These are phyloP conservation scores for Lonicera japonica DNA, from an alignment of 129 eudicot species.

Conservation along the genomic window DNA sequence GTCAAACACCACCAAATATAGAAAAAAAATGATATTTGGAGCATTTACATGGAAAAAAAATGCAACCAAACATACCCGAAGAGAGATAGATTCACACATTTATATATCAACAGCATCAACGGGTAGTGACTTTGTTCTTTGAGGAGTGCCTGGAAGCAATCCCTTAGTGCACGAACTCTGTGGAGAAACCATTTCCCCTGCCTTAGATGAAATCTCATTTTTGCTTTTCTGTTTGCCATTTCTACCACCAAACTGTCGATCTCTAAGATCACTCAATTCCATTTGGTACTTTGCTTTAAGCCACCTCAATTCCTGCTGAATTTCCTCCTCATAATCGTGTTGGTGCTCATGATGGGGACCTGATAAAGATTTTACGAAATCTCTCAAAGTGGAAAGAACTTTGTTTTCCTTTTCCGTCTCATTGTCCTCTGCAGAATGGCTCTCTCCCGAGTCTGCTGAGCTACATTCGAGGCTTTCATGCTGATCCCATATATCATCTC, in stretches of 20 bases:
- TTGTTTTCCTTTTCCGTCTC: not conserved
- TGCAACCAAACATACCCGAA: no score
- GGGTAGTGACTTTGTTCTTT: constrained; percentile 28
- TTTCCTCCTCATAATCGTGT: constrained; percentile 26
- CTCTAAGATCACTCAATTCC: constrained; percentile 39
- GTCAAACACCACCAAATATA: no score
- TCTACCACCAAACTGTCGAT: constrained; percentile 24
- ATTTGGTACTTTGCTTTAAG: constrained; percentile 38
- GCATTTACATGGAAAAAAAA: no score
- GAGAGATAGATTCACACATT: not conserved
- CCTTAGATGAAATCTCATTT: not conserved
- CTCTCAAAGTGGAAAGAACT: not conserved
- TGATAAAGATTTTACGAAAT: constrained; percentile 12
- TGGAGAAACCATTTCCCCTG: not conserved
- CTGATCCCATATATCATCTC: constrained; percentile 13
- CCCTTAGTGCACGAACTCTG: constrained; percentile 5
- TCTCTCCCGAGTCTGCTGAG: constrained; percentile 24
- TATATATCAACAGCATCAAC: constrained; percentile 26
- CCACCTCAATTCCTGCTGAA: constrained; percentile 49
- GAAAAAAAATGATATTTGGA: no score
- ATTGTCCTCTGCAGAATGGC: constrained; percentile 7
- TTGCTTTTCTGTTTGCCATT: not conserved
- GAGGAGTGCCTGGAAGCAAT: constrained; percentile 22
- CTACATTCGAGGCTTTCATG: constrained; percentile 27
- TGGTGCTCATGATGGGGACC: constrained; percentile 2